Evolutionary conservation across 176 grass and related monocot species (phyloP), one percentile per base, ranked within the genome.

Genomic region (maize (Zea mays)): DNA sequence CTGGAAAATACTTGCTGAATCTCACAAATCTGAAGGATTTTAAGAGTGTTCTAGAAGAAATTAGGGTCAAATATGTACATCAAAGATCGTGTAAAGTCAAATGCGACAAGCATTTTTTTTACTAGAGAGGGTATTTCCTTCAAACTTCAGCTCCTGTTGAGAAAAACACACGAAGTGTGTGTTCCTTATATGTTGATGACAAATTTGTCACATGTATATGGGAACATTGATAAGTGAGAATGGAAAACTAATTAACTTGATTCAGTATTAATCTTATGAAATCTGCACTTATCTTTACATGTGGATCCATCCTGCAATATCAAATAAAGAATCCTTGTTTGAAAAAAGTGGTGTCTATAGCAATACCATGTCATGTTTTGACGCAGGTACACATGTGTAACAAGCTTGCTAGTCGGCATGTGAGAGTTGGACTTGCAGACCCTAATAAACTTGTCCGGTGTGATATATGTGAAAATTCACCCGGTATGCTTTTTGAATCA

Each of bases 301-400:
- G 8, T 78, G 11, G 27, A 20, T 62, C 44, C 44, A 41, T 58
- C 36, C 41, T 73, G 40, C 47, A 33, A 43, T 20, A 71, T 81
- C 44, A 15, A 40, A 33, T 74, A 50, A 50, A 27, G 6, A 6
- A 12, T 51, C 8, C 49, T 6, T 15, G 21, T 38, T 74, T 40
- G 5, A 21, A 40, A 58, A 36, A 55, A 62, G 2, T 79, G 39
- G 11, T 65, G 39, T n/a, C n/a, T 73, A 36, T 54, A n/a, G 58
- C 71, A 17, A 67, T 68, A 6, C 8, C 45, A 6, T 72, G 67
- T 64, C 59, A 80, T 73, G 55, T 19, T 74, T 14, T 65, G 40
- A 78, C 87, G 44, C 85, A 99, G 96, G 96, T 99, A 19, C 96
- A 99, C 67, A 95, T 95, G 96, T 99, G 96, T 77, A 99, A 99